Base-by-base conservation (phyloP, 1,284 basidiomycete species). In the Sanghuangporus baumii region DNA sequence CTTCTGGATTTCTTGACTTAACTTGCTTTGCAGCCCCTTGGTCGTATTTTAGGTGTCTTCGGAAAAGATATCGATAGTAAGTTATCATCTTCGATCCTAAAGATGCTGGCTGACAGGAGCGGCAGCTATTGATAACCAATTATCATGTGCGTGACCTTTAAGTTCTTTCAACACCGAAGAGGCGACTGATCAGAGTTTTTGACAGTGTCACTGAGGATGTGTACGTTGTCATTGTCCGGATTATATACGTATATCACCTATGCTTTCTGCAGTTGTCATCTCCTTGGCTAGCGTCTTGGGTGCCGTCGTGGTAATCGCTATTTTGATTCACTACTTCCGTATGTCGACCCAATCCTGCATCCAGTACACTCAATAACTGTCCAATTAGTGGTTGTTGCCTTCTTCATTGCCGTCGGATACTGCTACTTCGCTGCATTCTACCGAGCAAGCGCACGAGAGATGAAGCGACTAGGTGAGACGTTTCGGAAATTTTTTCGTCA, bases 321-420 rank as follows among this genome's bases (percentile, higher is more conserved):
- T 89, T 31, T 74, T 90, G 6, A 84, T 87, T 66, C 84, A 86
- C 66, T 91, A 88, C 74, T 91, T 91, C 75, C 76, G 82, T 84
- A 64, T 70, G 80, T 72, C 2, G 34, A 9, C n/a, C n/a, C n/a
- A n/a, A n/a, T n/a, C n/a, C n/a, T n/a, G n/a, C n/a, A n/a, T n/a
- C n/a, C n/a, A n/a, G n/a, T n/a, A n/a, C n/a, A n/a, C n/a, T n/a
- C n/a, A 41, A 40, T 59, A 46, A 47, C 46, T 41, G 43, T 37
- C 23, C 31, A 62, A 63, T 55, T 64, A 81, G 82, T 89, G 57
- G 79, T 85, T 43, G 82, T 80, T 0, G 82, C 78, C 0, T 66
- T 81, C 26, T 71, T 77, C 9, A 77, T 85, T 34, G 71, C 74
- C 0, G 66, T 81, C 16, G 80, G 79, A 0, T 88, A 86, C 67